Evolutionary conservation across 768 basidiomycete species (phyloP), one percentile per base, ranked within the genome.

Genomic region (Sarcodon aspratus): DNA sequence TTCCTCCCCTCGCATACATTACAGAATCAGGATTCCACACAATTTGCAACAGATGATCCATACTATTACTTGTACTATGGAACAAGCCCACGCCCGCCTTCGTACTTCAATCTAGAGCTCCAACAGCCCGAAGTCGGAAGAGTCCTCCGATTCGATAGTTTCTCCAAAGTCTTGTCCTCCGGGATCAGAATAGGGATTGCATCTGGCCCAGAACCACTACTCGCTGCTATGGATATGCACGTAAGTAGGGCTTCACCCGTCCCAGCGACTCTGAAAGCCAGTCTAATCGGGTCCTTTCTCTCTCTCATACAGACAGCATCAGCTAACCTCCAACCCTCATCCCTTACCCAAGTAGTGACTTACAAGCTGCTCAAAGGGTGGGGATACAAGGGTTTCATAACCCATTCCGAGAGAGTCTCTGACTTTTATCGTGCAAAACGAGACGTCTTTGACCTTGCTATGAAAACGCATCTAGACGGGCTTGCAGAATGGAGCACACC

Each of bases 111-210:
- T 21, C 72, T 96, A 36, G 93, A 97, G 63, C 54, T 71, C 65
- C 50, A 75, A 75, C 55, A 70, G 71, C 57, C 60, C 13, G 51
- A 77, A 77, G 75, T 78, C 27, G 93, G 93, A 3, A 77, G 83
- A 6, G 90, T 95, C 18, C 59, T 95, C 33, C 79, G 94, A 44
- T 92, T 96, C 62, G 93, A 97, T 61, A 90, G 87, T 59, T 73
- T 96, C 50, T 90, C 86, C 48, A 97, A 97, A 69, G 72, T 95
- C 45, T 71, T 83, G 36, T 82, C 80, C 18, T 74, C 82, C 21
- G 86, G 89, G 10, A 78, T 90, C 57, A 78, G 88, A 21, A 75
- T 93, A 52, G 92, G 92, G 9, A 92, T 86, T 59, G 79, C 76
- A 1, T 79, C 81, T 10, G 92, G 88, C 3, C 90, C 93, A 12